Conservation (phyloP, 805 yeast species). For the Kurtzmaniella fragi region DNA sequence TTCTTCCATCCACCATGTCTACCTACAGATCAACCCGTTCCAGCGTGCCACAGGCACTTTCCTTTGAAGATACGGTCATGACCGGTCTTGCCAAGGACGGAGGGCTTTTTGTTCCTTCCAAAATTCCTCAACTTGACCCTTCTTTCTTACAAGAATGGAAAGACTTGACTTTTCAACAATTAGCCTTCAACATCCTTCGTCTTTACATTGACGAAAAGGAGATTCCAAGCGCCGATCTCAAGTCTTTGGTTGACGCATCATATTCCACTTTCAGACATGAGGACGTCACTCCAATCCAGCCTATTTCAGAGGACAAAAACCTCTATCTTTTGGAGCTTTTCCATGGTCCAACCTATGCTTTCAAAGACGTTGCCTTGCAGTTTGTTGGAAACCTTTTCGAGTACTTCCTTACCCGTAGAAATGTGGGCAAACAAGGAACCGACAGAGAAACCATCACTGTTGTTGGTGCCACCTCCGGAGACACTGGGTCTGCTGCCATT, state of each 20-base stretch:
- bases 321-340: conserved; percentile 83
- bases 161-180: conserved; percentile 70
- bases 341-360: conserved; percentile 99
- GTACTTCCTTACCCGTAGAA: conserved; percentile 77
- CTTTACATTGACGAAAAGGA: conserved; percentile 70
- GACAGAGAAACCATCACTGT: conserved; percentile 83
- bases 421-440: conserved; percentile 43
- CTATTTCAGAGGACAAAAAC: conserved; percentile 52
- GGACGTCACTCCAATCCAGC: conserved; percentile 82
- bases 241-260: conserved; percentile 57
- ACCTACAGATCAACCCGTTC: conserved; percentile 81
- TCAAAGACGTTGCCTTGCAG: conserved; percentile 97
- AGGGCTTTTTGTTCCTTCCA: conserved; percentile 87
- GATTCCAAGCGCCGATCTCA: conserved; percentile 66
- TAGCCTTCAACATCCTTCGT: conserved; percentile 83
- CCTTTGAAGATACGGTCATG: conserved; percentile 79
- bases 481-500: conserved; percentile 98
- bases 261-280: conserved; percentile 87
- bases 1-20: conserved; percentile 33
- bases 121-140: conserved; percentile 61
- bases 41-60: conserved; percentile 40
- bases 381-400: conserved; percentile 97
- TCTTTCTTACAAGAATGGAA: conserved; percentile 65
- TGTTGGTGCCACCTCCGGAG: conserved; percentile 99
- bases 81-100: conserved; percentile 96